phyloP scores from a whole-genome alignment of 805 yeast species.

The Lachancea cidri region DNA sequence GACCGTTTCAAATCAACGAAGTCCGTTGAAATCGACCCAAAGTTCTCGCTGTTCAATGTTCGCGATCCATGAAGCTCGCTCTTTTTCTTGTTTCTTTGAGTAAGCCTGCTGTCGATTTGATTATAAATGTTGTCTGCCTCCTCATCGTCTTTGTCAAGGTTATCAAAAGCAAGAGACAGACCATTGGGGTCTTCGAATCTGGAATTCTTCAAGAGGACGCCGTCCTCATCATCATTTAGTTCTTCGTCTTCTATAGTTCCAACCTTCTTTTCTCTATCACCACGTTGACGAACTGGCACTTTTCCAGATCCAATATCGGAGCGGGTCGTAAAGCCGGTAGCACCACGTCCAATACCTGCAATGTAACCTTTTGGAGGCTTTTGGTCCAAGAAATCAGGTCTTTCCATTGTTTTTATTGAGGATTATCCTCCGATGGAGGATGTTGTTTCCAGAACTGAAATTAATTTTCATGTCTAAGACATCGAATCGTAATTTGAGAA shows the following conservation, averaged over 20 bases:
- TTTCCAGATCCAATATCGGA: constrained; percentile 44
- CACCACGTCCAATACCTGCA: constrained; percentile 94
- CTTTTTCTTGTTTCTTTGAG: constrained; percentile 30
- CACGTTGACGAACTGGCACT: constrained; percentile 10
- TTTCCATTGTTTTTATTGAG: constrained; percentile 33
- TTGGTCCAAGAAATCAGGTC: constrained; percentile 68
- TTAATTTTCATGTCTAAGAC: no score
- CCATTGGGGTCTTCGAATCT: constrained; percentile 7
- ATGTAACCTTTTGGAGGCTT: constrained; percentile 86
- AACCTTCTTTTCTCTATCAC: constrained; percentile 29
- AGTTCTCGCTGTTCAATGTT: no score
- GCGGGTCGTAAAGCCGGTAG: constrained; percentile 84
- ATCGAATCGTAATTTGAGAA: no score
- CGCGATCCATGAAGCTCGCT: no score
- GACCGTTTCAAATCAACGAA: constrained; percentile 67
- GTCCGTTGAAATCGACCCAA: constrained; percentile 41
- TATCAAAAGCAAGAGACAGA: constrained; percentile 14
- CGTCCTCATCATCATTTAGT: constrained; percentile 1
- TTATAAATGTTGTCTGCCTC: constrained; percentile 74
- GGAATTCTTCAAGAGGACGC: background rate
- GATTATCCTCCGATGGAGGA: no score
- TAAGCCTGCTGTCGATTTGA: constrained; percentile 55
- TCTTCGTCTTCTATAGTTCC: constrained; percentile 33
- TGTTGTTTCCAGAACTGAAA: no score
- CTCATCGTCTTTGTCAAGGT: constrained; percentile 50